Conservation (phyloP, 1,139 yeast species). For the Scheffersomyces lignicola region DNA sequence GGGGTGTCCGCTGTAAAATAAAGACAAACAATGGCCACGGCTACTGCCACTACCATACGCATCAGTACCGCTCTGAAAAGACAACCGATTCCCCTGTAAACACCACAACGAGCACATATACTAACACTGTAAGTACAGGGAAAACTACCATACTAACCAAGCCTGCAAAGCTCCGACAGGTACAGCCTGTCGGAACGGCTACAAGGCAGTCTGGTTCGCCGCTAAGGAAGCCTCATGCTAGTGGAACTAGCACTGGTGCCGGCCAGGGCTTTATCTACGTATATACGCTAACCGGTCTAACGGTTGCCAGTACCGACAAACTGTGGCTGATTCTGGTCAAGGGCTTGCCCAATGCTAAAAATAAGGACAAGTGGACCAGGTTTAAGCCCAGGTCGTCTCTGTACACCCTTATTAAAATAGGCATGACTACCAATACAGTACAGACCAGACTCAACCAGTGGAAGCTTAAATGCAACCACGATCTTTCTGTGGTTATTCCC, state of each 20-base stretch:
- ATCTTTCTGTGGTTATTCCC: slow-evolving; percentile 16
- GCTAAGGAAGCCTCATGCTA: too few species aligned
- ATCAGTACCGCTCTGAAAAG: too few species aligned
- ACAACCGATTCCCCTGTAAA: too few species aligned
- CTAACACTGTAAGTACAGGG: too few species aligned
- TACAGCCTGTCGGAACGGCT: neutral
- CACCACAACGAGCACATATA: too few species aligned
- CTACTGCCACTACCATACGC: slow-evolving; percentile 28
- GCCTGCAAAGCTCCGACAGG: too few species aligned
- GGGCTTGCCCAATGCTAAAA: slow-evolving; percentile 27
- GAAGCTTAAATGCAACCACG: slow-evolving; percentile 54
- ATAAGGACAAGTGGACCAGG: slow-evolving; percentile 25
- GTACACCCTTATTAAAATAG: slow-evolving; percentile 51
- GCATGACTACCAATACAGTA: slow-evolving; percentile 54
- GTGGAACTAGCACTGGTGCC: too few species aligned
- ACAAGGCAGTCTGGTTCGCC: too few species aligned
- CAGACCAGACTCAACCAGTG: slow-evolving; percentile 49
- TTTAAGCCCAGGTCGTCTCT: slow-evolving; percentile 40
- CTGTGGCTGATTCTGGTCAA: slow-evolving; percentile 36
- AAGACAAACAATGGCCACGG: slow-evolving; percentile 17
- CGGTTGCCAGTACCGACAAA: slow-evolving; percentile 16
- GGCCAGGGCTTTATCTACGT: slow-evolving; percentile 58
- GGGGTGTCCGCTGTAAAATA: slow-evolving; percentile 29
- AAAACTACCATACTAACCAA: too few species aligned
- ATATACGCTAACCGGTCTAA: slow-evolving; percentile 39